Conservation (phyloP, 495 filamentous ascomycete species). For the Chaetomium tenue region DNA sequence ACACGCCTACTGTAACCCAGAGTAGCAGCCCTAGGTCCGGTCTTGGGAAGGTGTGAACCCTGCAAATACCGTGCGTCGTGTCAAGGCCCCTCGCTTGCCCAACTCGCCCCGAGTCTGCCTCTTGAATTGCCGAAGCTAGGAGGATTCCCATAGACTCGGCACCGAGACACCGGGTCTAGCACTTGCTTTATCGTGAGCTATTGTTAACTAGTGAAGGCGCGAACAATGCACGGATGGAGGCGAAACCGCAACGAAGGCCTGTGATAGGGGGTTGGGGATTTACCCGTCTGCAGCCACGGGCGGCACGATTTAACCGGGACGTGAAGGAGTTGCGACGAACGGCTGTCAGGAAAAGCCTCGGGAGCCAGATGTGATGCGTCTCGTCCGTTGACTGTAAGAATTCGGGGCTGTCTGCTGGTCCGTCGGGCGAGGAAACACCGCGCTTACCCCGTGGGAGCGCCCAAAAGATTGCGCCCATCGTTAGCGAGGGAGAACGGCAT, state of each 20-base stretch:
- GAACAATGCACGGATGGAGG: background rate
- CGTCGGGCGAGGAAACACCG: background rate
- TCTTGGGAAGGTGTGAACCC: background rate
- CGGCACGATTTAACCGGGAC: constrained; percentile 6
- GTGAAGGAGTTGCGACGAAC: background rate
- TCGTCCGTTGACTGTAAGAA: background rate
- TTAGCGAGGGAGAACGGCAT: too few species aligned
- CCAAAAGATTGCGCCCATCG: background rate
- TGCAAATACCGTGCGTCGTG: background rate
- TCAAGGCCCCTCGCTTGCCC: constrained; percentile 6
- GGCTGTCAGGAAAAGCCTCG: background rate
- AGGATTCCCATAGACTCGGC: background rate
- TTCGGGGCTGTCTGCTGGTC: background rate
- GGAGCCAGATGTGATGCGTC: background rate
- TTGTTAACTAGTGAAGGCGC: background rate
- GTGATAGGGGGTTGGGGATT: constrained; percentile 1
- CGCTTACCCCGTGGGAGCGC: background rate
- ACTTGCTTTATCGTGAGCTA: constrained; percentile 5
- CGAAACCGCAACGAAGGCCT: background rate
- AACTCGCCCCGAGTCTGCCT: background rate
- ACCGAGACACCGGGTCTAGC: background rate
- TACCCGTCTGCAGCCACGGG: background rate
- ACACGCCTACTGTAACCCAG: background rate
- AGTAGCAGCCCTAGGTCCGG: background rate
- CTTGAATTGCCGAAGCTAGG: constrained; percentile 3